A percentile compares a stretch with the other conserved stretches of the same genome.
Evolutionary conservation across 345 rosid genomes (phyloP).

Genomic region (Arabidopsis suecica): DNA sequence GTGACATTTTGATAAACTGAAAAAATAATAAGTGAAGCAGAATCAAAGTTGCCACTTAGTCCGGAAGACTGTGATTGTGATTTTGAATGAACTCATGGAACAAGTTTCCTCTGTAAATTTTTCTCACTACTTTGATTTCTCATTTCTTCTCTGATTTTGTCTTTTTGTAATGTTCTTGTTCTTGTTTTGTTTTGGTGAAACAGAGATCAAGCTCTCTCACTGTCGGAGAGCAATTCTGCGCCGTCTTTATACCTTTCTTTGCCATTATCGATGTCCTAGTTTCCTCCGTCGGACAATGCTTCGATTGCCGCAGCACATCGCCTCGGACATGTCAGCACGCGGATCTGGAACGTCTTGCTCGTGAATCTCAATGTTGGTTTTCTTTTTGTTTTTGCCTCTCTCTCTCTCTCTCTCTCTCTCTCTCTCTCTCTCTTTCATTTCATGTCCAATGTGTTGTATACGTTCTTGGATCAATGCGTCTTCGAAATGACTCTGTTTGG

Average conservation of each 20-base stretch:
- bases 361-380: conserved; percentile 61
- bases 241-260: conserved; percentile 61
- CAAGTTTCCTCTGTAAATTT: conserved; percentile 37
- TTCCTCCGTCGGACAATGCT: conserved; percentile 53
- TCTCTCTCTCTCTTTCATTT: background rate
- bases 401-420: conserved; percentile 23
- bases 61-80: background rate
- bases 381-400: background rate
- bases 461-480: conserved; percentile 11
- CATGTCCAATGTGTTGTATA: background rate
- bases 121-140: background rate
- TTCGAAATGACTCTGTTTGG: background rate
- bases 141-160: background rate
- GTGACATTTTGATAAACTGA: too few species aligned
- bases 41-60: too few species aligned
- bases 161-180: background rate
- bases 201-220: conserved; percentile 66
- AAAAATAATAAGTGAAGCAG: too few species aligned
- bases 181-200: background rate
- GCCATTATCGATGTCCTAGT: conserved; percentile 59
- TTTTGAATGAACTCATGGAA: conserved; percentile 32
- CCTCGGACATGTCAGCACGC: conserved; percentile 16
- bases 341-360: conserved; percentile 65
- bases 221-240: conserved; percentile 70
- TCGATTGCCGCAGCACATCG: conserved; percentile 39